Evolutionary conservation across 305 asterid species (phyloP).

Genomic region (Solanum aculeatissimum): DNA sequence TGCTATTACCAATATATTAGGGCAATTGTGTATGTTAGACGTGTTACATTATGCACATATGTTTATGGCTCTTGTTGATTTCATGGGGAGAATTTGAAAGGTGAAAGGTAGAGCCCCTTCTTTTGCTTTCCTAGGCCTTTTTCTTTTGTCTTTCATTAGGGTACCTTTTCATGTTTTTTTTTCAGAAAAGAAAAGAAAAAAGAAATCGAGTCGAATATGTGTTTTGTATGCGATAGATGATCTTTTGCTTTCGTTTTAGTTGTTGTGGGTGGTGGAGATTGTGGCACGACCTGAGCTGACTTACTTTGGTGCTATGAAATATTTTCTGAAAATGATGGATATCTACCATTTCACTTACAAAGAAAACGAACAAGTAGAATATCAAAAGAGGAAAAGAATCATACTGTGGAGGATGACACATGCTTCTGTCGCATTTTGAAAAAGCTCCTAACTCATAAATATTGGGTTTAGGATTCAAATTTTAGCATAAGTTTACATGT

Average conservation of each 20-base stretch:
- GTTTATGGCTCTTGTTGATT: background rate
- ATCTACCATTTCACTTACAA: background rate
- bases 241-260: background rate
- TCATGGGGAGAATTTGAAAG: background rate
- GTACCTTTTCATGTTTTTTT: background rate
- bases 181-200: background rate
- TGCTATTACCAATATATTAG: background rate
- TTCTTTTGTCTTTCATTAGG: background rate
- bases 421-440: background rate
- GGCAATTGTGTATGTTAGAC: background rate
- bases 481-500: too few relatives aligned
- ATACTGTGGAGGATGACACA: background rate
- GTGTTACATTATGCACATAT: background rate
- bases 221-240: background rate
- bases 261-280: background rate
- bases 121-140: background rate
- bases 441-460: background rate
- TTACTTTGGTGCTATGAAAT: background rate
- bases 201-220: background rate
- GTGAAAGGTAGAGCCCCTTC: background rate
- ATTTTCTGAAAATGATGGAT: background rate
- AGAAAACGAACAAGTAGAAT: background rate
- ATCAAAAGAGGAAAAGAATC: background rate
- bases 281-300: background rate
- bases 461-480: too few relatives aligned